Evolutionary conservation across 345 rosid species (phyloP), one percentile per base, ranked within the genome.

Genomic region (Toxicodendron radicans): DNA sequence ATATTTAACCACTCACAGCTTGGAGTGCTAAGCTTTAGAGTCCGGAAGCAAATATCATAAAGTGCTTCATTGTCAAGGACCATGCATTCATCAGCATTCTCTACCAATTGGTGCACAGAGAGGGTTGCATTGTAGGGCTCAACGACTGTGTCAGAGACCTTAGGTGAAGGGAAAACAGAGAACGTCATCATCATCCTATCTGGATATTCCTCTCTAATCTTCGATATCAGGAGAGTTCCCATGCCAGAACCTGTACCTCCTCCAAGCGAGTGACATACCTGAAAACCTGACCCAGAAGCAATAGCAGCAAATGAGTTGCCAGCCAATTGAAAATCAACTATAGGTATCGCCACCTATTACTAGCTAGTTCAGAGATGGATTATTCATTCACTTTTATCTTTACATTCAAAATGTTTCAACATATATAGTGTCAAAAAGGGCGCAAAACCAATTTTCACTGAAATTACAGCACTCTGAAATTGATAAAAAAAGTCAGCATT

Each of bases 241-340:
- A 94, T 92, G 53, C 98, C 98, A 38, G 98, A 94, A 23, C 98
- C 98, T 20, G 98, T 94, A 64, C 98, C 98, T 71, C 98, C 98
- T 84, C 98, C 97, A 41, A 94, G 96, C 0, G 98, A 94, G 78
- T 94, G 98, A 76, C 98, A 94, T 61, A 94, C 97, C 82, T 94
- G 98, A 80, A 94, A 94, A 38, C 97, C 98, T 94, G 91, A 56
- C 49, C 27, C 71, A 71, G 66, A 64, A 53, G 48, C 17, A 72
- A 68, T 17, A 30, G 14, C 20, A 59, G 52, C 66, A 73, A 57
- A 23, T 56, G 10, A 78, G 68, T 58, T 2, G 13, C 66, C 69
- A 75, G 49, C 66, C 78, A 52, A 41, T 48, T 65, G 53, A 21
- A n/a, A 49, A 66, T 4, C 3, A 30, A 74, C 3, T 7, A 21